These are phyloP conservation scores for Pichia thaimueangensis DNA, from an alignment of 805 yeast species.

Conservation along the genomic window DNA sequence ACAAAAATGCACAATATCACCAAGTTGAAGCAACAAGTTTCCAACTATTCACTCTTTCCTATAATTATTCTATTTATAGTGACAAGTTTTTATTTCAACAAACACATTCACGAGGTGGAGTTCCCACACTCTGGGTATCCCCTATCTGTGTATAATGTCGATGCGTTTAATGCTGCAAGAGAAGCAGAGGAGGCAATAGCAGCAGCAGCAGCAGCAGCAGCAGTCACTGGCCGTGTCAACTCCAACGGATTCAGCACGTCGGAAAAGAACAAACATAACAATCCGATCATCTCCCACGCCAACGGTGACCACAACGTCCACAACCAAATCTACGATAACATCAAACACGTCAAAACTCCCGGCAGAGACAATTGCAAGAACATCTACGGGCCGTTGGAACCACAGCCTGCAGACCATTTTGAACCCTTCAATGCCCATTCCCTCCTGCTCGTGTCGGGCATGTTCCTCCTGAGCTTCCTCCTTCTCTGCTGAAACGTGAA, in stretches of 20 bases:
- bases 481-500: not conserved
- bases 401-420: conserved; percentile 3
- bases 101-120: not conserved
- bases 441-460: not conserved
- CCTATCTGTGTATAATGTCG: conserved; percentile 6
- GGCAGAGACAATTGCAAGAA: too few species aligned
- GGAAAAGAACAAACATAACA: too few species aligned
- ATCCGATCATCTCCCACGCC: too few species aligned
- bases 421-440: conserved; percentile 6
- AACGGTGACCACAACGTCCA: too few species aligned
- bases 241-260: too few species aligned
- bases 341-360: too few species aligned
- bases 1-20: too few species aligned
- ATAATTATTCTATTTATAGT: not conserved
- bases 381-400: conserved; percentile 8
- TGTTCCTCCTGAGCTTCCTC: conserved; percentile 1
- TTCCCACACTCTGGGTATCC: conserved; percentile 3
- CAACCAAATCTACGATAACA: too few species aligned
- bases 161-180: not conserved
- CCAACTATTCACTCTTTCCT: not conserved
- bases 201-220: not conserved
- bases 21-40: too few species aligned
- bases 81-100: not conserved
- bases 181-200: not conserved
- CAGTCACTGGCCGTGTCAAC: too few species aligned